A percentile compares a stretch with the other conserved stretches of the same genome.
These are phyloP conservation scores for Zasmidium cellare DNA, from an alignment of 2,329 filamentous ascomycete genomes.

Conservation along the genomic window DNA sequence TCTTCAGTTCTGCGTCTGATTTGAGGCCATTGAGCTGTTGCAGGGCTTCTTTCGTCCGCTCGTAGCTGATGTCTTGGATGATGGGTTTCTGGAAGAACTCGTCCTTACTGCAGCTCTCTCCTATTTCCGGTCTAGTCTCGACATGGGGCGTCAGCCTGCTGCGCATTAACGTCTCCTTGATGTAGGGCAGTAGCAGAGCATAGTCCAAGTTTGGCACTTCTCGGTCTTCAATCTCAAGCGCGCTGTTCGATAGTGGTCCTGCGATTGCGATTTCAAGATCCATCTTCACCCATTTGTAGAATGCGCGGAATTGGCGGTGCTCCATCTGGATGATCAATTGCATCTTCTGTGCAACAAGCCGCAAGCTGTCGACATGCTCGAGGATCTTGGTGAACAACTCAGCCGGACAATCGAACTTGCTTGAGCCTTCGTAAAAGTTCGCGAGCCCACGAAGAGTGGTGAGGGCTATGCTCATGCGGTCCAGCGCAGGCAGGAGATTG, in stretches of 20 bases:
- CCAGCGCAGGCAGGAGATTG: slow-evolving; percentile 83
- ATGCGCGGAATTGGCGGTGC: slow-evolving; percentile 72
- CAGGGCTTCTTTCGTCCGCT: slow-evolving; percentile 20
- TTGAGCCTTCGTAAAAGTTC: slow-evolving; percentile 70
- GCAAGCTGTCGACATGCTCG: slow-evolving; percentile 73
- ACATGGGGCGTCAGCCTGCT: slow-evolving; percentile 27
- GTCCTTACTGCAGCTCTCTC: slow-evolving; percentile 28
- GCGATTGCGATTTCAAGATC: slow-evolving; percentile 77
- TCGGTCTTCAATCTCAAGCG: slow-evolving; percentile 74
- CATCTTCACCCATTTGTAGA: slow-evolving; percentile 80
- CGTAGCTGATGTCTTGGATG: slow-evolving; percentile 22
- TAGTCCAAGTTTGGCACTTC: slow-evolving; percentile 73
- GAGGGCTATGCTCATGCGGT: slow-evolving; percentile 77
- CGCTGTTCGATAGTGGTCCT: slow-evolving; percentile 56
- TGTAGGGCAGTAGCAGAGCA: slow-evolving; percentile 72
- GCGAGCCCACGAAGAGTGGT: slow-evolving; percentile 82
- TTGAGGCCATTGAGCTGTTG: slow-evolving; percentile 13
- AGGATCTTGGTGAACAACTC: slow-evolving; percentile 47
- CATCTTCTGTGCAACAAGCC: slow-evolving; percentile 71
- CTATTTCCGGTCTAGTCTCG: slow-evolving; percentile 43
- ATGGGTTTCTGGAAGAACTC: slow-evolving; percentile 21
- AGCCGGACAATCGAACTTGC: slow-evolving; percentile 53
- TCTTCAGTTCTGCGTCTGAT: slow-evolving; percentile 5
- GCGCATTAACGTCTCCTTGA: slow-evolving; percentile 59
- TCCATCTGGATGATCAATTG: slow-evolving; percentile 73